Conservation (phyloP, 2,329 filamentous ascomycete genomes). For the Cercospora berteroae region DNA sequence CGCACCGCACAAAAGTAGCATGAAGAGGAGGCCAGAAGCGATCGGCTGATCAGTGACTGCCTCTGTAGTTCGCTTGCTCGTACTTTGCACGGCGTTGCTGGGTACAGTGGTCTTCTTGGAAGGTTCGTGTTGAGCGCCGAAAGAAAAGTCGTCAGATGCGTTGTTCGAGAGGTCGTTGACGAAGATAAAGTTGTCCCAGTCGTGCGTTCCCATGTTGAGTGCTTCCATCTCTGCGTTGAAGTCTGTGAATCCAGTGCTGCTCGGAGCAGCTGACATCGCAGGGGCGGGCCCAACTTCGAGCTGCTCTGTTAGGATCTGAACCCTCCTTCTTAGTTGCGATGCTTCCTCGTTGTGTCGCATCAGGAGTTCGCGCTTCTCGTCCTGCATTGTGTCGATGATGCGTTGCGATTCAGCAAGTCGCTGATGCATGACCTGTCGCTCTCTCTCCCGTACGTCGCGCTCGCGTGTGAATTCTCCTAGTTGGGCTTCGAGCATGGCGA, state of each 20-base stretch:
- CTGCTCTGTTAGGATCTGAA: slow-evolving; percentile 69
- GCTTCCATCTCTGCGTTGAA: slow-evolving; percentile 81
- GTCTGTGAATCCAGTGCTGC: slow-evolving; percentile 63
- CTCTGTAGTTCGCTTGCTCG: slow-evolving; percentile 43
- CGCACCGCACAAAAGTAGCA: slow-evolving; percentile 94
- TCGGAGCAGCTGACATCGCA: slow-evolving; percentile 51
- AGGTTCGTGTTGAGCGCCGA: slow-evolving; percentile 45
- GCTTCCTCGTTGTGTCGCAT: slow-evolving; percentile 85
- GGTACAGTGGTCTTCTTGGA: slow-evolving; percentile 26
- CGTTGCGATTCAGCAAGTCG: slow-evolving; percentile 73
- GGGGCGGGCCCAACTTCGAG: slow-evolving; percentile 58
- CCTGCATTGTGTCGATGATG: slow-evolving; percentile 71
- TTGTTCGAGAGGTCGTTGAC: slow-evolving; percentile 53
- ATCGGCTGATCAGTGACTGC: slow-evolving; percentile 54
- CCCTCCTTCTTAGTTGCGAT: slow-evolving; percentile 87
- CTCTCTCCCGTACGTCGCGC: slow-evolving; percentile 32
- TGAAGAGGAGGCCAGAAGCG: slow-evolving; percentile 80
- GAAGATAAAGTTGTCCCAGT: slow-evolving; percentile 81
- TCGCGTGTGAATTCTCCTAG: slow-evolving; percentile 65
- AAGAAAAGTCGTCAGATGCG: slow-evolving; percentile 52
- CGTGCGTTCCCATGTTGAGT: slow-evolving; percentile 66
- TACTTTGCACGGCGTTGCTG: slow-evolving; percentile 20
- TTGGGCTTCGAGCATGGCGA: slow-evolving; percentile 76
- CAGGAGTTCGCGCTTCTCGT: slow-evolving; percentile 91
- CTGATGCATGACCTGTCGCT: slow-evolving; percentile 53